Evolutionary conservation across 2,329 filamentous ascomycete genomes (phyloP), one percentile per base, ranked within the genome.

Genomic region (Xylaria sp.): DNA sequence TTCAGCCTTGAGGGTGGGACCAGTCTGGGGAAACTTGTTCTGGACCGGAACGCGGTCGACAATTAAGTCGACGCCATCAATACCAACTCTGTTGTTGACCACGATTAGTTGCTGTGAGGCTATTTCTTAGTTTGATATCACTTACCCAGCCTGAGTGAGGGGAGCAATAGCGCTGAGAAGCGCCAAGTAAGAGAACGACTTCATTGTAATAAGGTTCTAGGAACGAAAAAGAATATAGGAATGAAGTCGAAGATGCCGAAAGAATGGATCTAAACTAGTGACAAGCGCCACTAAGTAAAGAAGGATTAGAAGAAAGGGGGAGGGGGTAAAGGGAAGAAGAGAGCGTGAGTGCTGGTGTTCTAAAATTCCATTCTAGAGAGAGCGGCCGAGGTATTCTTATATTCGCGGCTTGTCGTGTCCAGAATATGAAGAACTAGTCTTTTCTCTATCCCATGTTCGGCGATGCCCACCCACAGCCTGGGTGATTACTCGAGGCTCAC

Each of bases 21-120:
- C 68, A 33, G 65, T 71, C 21, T 67, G 67, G 23, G 64, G 63
- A 46, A 67, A 68, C 15, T 41, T 47, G 43, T 69, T 68, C 46
- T 69, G 69, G 37, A 41, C n/a, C 41, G 62, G 68, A 3, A 62
- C 51, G 21, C 66, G 48, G 53, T 68, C 63, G 37, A 69, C 46
- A 19, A 67, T 62, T 7, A 65, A 56, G 35, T 67, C 62, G 35
- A 67, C 41, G 40, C 64, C 64, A 40, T 67, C 54, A 19, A 38
- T 43, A 29, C 58, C 62, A 29, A 58, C 58, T 41, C 59, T 62
- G 48, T 60, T 38, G 8, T 15, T 8, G 4, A 44, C 2, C 21
- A 23, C 9, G 15, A 23, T 64, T 58, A 61, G 61, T 41, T 19
- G 8, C 15, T n/a, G 21, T 40, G 29, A 17, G 23, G 15, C 35